phyloP scores from a whole-genome alignment of 495 filamentous ascomycete species.

The Lasiosphaeria ovina region DNA sequence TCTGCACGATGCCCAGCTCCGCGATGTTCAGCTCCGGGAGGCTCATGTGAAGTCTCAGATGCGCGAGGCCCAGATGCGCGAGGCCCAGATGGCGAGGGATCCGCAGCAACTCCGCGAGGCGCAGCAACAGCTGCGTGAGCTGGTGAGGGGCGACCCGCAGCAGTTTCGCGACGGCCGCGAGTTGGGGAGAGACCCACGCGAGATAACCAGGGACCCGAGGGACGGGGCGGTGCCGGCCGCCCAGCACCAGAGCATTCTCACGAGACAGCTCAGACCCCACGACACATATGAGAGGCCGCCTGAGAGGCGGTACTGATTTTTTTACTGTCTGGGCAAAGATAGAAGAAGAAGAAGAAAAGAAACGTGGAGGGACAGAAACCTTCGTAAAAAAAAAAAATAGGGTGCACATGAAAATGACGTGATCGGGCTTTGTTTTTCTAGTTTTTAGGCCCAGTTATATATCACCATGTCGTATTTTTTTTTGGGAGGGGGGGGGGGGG shows the following conservation, averaged over 20 bases:
- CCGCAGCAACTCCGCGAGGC: neutral
- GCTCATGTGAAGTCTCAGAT: slow-evolving; percentile 9
- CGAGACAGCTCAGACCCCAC: slow-evolving; percentile 36
- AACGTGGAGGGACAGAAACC: too few species aligned
- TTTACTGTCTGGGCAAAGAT: neutral
- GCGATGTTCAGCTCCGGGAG: slow-evolving; percentile 19
- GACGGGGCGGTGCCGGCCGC: slow-evolving; percentile 12
- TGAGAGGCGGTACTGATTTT: neutral
- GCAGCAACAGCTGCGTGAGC: neutral
- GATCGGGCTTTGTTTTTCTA: too few species aligned
- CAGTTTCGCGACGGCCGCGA: neutral
- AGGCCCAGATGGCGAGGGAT: slow-evolving; percentile 2
- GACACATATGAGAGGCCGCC: slow-evolving; percentile 23
- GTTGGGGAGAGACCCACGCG: slow-evolving; percentile 2
- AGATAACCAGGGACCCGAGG: slow-evolving; percentile 8
- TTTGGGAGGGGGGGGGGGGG: too few species aligned
- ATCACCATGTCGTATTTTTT: too few species aligned
- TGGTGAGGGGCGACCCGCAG: slow-evolving; percentile 12
- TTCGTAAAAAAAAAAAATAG: too few species aligned
- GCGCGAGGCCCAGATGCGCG: slow-evolving; percentile 17
- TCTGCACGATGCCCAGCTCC: slow-evolving; percentile 5
- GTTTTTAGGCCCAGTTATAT: too few species aligned
- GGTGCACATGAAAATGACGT: too few species aligned
- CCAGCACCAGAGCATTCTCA: slow-evolving; percentile 26
- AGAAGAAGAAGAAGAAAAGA: too few species aligned